phyloP scores from a whole-genome alignment of 2,329 filamentous ascomycete species.

The Nemania diffusa region DNA sequence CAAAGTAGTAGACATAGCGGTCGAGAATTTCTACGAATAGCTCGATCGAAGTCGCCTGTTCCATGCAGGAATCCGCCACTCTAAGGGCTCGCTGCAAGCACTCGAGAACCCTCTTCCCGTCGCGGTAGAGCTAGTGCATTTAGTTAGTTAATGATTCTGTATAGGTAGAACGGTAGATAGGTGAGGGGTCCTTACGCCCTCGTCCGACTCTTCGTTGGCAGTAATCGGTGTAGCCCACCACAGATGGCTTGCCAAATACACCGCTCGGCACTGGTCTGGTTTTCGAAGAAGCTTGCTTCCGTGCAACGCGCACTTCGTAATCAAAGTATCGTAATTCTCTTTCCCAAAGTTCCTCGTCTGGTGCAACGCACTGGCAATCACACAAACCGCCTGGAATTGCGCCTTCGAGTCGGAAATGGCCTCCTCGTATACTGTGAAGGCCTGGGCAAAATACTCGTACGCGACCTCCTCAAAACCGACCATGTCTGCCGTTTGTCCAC shows the following conservation, averaged over 20 bases:
- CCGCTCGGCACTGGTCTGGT: conserved; percentile 95
- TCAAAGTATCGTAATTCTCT: conserved; percentile 98
- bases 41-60: conserved; percentile 95
- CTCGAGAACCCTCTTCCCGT: conserved; percentile 95
- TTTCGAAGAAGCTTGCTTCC: conserved; percentile 97
- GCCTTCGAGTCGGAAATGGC: conserved; percentile 94
- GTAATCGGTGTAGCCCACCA: conserved; percentile 96
- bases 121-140: conserved; percentile 80
- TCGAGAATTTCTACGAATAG: conserved; percentile 98
- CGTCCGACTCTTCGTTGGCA: conserved; percentile 80
- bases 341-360: conserved; percentile 90
- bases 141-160: background rate
- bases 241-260: conserved; percentile 94
- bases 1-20: conserved; percentile 98
- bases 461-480: conserved; percentile 93
- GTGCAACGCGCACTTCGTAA: conserved; percentile 96
- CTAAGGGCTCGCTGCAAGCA: conserved; percentile 94
- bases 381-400: conserved; percentile 97
- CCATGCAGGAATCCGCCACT: conserved; percentile 99
- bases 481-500: conserved; percentile 92
- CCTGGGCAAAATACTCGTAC: conserved; percentile 98
- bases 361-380: conserved; percentile 89
- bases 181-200: conserved; percentile 49
- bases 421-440: conserved; percentile 98
- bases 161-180: background rate